Base-by-base conservation (phyloP, 495 filamentous ascomycete genomes). In the Neurospora pannonica region DNA sequence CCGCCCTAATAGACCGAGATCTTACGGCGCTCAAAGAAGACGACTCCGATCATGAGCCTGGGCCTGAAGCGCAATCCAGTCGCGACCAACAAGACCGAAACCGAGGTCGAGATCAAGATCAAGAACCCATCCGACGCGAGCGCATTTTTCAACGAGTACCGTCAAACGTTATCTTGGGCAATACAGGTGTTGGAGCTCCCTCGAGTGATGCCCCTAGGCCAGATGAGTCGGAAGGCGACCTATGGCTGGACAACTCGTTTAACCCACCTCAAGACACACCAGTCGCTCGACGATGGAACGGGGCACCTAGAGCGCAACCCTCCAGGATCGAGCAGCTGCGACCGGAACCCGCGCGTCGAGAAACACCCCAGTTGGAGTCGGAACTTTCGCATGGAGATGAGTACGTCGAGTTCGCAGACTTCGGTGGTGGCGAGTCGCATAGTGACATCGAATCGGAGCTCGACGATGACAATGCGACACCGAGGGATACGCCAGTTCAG, bases 361-460 rank as follows among this genome's bases (percentile, higher is more conserved):
- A 78, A 46, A 40, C 74, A 1, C 60, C 73, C 1, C 73, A 72
- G 38, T 36, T 74, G 8, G 80, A 78, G 19, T 39, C 60, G 6
- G 76, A 79, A 4, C 60, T 74, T 24, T 69, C 70, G 2, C 67
- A 71, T 13, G 54, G 54, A 3, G 67, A 72, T 48, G 80, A 79
- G 1, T 70, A 72, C 6, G 62, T 36, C 19, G 71, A 75, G 15
- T 78, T 78, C 46, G 48, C 40, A 11, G 76, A 74, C 11, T 73
- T 70, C 48, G 70, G 54, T 38, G 76, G 70, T 38, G 72, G 71
- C 46, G 81, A 79, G 9, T 75, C 78, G 1, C 73, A 80, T 54
- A 79, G 74, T 73, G 78, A 81, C 21, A 76, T 70, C 10, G 77
- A 75, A 34, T 76, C 78, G 10, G n/a, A 72, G 9, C 19, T 28